Base-by-base conservation (phyloP, 1,284 basidiomycete species). In the Ustilago crameri region DNA sequence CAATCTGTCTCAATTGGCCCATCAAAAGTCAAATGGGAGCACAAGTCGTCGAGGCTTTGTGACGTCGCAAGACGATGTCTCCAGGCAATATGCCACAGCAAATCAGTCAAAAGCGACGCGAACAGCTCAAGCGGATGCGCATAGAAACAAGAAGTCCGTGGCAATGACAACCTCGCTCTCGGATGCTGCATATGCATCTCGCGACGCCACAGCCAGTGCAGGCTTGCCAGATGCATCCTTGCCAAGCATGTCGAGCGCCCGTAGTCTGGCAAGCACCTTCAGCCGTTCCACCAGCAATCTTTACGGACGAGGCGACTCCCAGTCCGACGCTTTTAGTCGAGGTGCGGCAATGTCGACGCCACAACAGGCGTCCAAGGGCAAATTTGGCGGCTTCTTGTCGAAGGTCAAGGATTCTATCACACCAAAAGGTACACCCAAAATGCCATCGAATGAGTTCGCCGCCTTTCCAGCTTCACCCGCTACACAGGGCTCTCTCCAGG, bases 201-300 rank as follows among this genome's bases (percentile, higher is more conserved):
- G 27, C 18, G 51, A 51, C 2, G 9, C 48, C 23, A 3, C 27
- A 12, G 18, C 51, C 17, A 35, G 14, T 30, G 15, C 47, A 38
- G 49, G 41, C 26, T 40, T 38, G 23, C 49, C 42, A 42, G 40
- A 55, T n/a, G 53, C 47, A 14, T 46, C 41, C 10, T 9, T 51
- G 7, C 49, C 55, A 15, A 54, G 27, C 41, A 41, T 52, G 52
- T 34, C 57, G 1, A 58, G 59, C 55, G 57, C 59, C 20, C 54
- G 48, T 35, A 60, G 67, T 50, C 18, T 56, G 14, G 48, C 49
- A n/a, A 59, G 51, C 67, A 52, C 48, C 24, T 64, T 44, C 49
- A 68, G 51, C 58, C 65, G 54, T 8, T 62, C 65, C 32, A 62
- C 58, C 9, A 54, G 56, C 51, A 58, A 65, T 32, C 32, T 59